phyloP scores from a whole-genome alignment of 2,329 filamentous ascomycete species.

The Myriosclerotinia duriaeana region DNA sequence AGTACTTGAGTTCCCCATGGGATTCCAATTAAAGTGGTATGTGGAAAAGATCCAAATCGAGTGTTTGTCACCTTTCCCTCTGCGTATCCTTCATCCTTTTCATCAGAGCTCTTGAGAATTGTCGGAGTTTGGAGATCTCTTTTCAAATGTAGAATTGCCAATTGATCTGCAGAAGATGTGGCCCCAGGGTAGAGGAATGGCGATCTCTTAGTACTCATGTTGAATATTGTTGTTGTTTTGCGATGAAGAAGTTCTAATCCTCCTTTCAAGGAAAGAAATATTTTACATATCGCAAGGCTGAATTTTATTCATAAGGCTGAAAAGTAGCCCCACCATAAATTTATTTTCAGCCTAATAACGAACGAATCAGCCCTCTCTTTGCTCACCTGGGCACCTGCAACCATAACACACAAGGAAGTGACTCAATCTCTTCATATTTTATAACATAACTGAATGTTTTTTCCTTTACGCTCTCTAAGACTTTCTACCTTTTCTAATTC shows the following conservation, averaged over 20 bases:
- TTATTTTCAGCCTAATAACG: constrained; percentile 3
- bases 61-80: constrained; percentile 85
- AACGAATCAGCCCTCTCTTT: constrained; percentile 3
- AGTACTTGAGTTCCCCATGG: constrained; percentile 92
- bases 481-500: constrained; percentile 5
- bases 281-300: constrained; percentile 2
- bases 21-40: constrained; percentile 71
- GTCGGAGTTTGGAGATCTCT: constrained; percentile 81
- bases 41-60: constrained; percentile 86
- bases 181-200: constrained; percentile 75
- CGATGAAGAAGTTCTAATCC: constrained; percentile 20
- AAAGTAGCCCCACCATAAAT: neutral
- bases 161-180: constrained; percentile 59
- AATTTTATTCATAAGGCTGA: neutral
- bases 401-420: constrained; percentile 22
- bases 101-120: constrained; percentile 61
- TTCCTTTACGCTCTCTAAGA: constrained; percentile 22
- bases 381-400: neutral
- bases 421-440: constrained; percentile 23
- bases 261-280: constrained; percentile 17
- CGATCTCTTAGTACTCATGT: constrained; percentile 49
- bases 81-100: constrained; percentile 67
- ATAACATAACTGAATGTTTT: constrained; percentile 28
- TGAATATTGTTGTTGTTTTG: constrained; percentile 4
- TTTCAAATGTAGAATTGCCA: constrained; percentile 85